These are phyloP conservation scores for Yamadazyma epiphylla DNA, from an alignment of 1,139 yeast species.

Conservation along the genomic window DNA sequence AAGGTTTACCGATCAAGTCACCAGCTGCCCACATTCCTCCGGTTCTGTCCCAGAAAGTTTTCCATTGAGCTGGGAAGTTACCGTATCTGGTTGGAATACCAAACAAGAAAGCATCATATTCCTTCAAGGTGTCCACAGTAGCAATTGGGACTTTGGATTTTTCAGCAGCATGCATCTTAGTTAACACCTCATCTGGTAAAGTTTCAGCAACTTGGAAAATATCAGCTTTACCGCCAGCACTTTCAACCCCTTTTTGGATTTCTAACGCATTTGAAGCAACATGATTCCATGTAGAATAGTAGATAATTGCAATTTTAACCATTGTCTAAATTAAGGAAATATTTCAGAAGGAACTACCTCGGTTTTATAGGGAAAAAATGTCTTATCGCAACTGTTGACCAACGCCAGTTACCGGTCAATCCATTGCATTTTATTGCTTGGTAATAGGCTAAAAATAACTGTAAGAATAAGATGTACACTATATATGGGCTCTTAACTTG, in stretches of 20 bases:
- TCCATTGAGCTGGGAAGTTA: constrained; percentile 77
- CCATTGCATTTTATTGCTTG: too few relatives aligned
- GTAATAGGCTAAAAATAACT: too few relatives aligned
- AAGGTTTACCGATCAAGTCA: constrained; percentile 69
- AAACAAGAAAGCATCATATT: constrained; percentile 72
- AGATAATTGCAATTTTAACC: constrained; percentile 47
- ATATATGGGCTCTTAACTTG: too few relatives aligned
- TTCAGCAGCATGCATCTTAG: constrained; percentile 59
- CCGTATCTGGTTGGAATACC: constrained; percentile 87
- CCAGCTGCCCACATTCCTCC: constrained; percentile 84
- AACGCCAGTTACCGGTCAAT: too few relatives aligned
- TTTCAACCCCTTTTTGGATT: constrained; percentile 65
- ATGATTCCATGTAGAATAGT: constrained; percentile 83
- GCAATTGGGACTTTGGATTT: constrained; percentile 69
- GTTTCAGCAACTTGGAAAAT: constrained; percentile 82
- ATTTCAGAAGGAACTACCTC: too few relatives aligned
- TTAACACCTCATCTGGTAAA: constrained; percentile 58
- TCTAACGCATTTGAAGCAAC: constrained; percentile 64
- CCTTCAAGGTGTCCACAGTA: constrained; percentile 50
- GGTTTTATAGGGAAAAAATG: too few relatives aligned
- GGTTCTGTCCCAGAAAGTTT: constrained; percentile 77
- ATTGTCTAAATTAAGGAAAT: too few relatives aligned
- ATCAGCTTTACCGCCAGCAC: constrained; percentile 70
- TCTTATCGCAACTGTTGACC: too few relatives aligned
- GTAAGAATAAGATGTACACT: too few relatives aligned